Conservation (phyloP, 179 eudicot species). For the Beta lomatogona region DNA sequence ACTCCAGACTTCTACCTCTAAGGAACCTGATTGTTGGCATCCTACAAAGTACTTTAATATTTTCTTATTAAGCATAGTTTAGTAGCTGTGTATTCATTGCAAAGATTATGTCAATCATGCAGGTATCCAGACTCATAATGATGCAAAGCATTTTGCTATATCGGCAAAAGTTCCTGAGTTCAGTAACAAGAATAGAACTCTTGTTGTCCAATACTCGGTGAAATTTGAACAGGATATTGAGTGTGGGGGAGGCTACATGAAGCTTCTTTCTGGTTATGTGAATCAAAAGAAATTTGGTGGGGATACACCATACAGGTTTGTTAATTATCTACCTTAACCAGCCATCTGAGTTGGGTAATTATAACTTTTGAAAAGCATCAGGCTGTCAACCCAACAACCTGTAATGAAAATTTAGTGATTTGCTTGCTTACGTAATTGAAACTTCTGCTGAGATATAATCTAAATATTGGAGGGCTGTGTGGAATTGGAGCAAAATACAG, state of each 20-base stretch:
- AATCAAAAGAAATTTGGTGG: slow-evolving; percentile 93
- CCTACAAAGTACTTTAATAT: neutral
- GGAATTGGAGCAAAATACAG: neutral
- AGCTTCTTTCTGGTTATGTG: slow-evolving; percentile 80
- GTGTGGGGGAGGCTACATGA: slow-evolving; percentile 90
- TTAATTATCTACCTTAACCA: neutral
- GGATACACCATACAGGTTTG: slow-evolving; percentile 87
- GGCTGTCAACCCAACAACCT: neutral
- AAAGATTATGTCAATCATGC: slow-evolving; percentile 20
- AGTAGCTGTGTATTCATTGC: neutral
- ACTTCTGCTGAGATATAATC: neutral
- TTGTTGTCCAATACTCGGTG: slow-evolving; percentile 76
- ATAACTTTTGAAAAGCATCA: neutral
- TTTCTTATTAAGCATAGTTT: neutral
- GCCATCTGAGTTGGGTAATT: neutral
- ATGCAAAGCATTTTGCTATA: slow-evolving; percentile 72
- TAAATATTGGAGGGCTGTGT: neutral
- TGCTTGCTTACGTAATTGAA: neutral
- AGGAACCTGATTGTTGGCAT: neutral
- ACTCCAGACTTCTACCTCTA: neutral
- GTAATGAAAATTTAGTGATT: neutral
- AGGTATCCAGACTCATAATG: slow-evolving; percentile 75
- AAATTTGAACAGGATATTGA: slow-evolving; percentile 85
- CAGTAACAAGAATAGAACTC: slow-evolving; percentile 71
- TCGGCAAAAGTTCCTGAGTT: slow-evolving; percentile 79